phyloP scores from a whole-genome alignment of 2,329 filamentous ascomycete species.

The Scolecobasidium constrictum region DNA sequence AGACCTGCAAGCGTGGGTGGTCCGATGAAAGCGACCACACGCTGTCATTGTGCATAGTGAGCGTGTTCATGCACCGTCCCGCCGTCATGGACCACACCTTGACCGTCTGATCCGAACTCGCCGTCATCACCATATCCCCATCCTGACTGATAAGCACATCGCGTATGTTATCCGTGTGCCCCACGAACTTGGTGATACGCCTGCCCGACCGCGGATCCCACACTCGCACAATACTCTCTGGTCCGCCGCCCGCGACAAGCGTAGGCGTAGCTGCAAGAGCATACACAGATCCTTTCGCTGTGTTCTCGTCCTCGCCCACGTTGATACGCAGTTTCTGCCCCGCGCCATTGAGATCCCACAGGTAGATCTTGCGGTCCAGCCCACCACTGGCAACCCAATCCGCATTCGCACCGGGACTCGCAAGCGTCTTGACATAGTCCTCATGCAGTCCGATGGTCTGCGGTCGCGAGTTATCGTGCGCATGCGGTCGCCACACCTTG shows the following conservation, averaged over 20 bases:
- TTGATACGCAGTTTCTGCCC: conserved; percentile 84
- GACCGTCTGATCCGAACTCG: conserved; percentile 90
- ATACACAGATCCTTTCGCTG: conserved; percentile 90
- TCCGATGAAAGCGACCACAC: conserved; percentile 94
- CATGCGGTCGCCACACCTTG: conserved; percentile 76
- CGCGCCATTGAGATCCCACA: conserved; percentile 86
- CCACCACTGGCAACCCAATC: conserved; percentile 92
- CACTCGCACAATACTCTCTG: conserved; percentile 82
- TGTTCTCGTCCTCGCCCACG: conserved; percentile 67
- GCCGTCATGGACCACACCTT: conserved; percentile 97
- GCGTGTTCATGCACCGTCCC: conserved; percentile 91
- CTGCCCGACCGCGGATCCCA: conserved; percentile 88
- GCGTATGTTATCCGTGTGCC: conserved; percentile 89
- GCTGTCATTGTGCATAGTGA: conserved; percentile 98
- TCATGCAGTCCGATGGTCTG: conserved; percentile 82
- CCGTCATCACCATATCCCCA: conserved; percentile 85
- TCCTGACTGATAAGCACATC: conserved; percentile 82
- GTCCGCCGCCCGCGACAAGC: conserved; percentile 83
- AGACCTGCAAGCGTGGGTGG: conserved; percentile 72
- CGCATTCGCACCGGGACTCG: conserved; percentile 57
- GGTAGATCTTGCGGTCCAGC: conserved; percentile 78
- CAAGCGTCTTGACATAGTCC: conserved; percentile 93
- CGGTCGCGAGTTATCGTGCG: conserved; percentile 50
- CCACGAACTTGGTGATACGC: conserved; percentile 89
- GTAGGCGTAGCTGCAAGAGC: conserved; percentile 70